Evolutionary conservation across 208 protist species (phyloP).

Genomic region (Crithidia expoeki): DNA sequence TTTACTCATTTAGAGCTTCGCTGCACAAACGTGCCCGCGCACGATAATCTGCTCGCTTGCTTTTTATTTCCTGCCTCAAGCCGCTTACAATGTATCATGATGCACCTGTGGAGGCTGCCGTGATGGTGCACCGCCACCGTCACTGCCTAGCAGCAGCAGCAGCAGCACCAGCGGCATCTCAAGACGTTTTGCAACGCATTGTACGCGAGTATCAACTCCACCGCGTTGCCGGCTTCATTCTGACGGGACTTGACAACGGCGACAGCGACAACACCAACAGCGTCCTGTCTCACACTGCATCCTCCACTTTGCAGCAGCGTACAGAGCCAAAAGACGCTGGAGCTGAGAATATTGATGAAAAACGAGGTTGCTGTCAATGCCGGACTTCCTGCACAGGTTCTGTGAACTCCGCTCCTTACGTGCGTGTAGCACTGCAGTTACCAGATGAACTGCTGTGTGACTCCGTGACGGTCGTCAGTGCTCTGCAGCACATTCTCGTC

Average conservation of each 20-base stretch:
- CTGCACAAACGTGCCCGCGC: no score
- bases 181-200: conserved; percentile 13
- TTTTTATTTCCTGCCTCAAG: conserved; percentile 19
- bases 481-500: conserved; percentile 49
- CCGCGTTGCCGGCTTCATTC: conserved; percentile 32
- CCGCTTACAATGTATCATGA: conserved; percentile 77
- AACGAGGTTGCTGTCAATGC: not conserved
- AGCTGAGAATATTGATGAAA: not conserved
- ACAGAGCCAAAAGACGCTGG: not conserved
- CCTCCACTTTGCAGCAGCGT: not conserved
- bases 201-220: conserved; percentile 32
- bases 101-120: conserved; percentile 51
- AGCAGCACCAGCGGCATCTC: not conserved
- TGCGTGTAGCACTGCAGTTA: conserved; percentile 87
- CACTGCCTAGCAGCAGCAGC: conserved; percentile 2
- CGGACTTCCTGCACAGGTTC: not conserved
- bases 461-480: conserved; percentile 56
- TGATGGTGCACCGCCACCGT: conserved; percentile 47
- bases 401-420: conserved; percentile 2
- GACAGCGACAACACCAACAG: no score
- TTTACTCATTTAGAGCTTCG: no score
- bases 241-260: conserved; percentile 17
- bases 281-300: not conserved
- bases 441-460: conserved; percentile 86
- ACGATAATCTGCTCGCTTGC: not conserved